These are phyloP conservation scores for Polyporus tsugae DNA, from an alignment of 1,284 basidiomycete genomes.

Conservation along the genomic window DNA sequence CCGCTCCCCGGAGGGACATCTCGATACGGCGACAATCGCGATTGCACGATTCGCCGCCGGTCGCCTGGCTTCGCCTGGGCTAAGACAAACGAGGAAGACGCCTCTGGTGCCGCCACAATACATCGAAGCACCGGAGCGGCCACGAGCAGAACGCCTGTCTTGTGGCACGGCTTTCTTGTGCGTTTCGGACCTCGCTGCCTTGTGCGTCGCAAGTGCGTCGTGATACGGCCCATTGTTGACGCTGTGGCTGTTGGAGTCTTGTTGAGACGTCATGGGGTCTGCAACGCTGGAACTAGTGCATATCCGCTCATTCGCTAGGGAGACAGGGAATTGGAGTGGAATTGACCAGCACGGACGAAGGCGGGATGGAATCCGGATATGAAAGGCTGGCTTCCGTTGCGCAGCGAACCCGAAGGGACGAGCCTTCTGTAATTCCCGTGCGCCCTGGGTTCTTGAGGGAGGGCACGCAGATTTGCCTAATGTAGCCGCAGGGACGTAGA, in stretches of 20 bases:
- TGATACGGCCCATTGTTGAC: not conserved
- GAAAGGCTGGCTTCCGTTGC: constrained; percentile 6
- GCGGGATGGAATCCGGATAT: not conserved
- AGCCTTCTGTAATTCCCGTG: constrained; percentile 4
- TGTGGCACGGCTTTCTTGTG: constrained; percentile 8
- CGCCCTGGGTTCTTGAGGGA: constrained; percentile 1
- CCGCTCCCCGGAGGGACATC: not conserved
- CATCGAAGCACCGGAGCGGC: not conserved
- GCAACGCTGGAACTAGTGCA: too few species aligned
- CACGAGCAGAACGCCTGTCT: not conserved
- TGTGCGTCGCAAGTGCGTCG: not conserved
- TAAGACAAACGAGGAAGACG: constrained; percentile 7
- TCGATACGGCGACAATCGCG: constrained; percentile 7
- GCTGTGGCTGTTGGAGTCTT: not conserved
- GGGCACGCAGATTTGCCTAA: constrained; percentile 12
- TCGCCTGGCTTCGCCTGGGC: not conserved
- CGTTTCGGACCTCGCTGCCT: not conserved
- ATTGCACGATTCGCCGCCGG: not conserved
- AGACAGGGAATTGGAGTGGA: not conserved
- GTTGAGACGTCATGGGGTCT: not conserved
- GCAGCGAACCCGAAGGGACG: not conserved
- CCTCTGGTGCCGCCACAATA: constrained; percentile 11
- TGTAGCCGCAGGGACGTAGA: not conserved
- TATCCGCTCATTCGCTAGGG: not conserved
- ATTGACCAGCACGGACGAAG: not conserved